Base-by-base conservation (phyloP, 805 yeast genomes). In the Metschnikowia santaceciliae region DNA sequence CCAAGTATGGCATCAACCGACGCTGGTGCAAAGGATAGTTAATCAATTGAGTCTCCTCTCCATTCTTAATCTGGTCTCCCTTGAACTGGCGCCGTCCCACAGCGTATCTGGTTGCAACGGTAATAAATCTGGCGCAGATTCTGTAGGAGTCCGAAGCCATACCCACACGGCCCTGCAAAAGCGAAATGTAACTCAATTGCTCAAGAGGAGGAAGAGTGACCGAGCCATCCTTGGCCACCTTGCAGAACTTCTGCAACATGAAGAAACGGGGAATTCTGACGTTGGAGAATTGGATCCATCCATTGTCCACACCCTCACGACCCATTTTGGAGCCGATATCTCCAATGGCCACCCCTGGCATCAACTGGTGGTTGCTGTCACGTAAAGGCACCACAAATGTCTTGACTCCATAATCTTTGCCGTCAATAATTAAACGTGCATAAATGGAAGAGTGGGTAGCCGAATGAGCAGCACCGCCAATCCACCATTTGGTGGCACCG, bases 401-500 rank as follows among this genome's bases (percentile, higher is more conserved):
- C 66, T 74, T 74, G 51, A 72, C 75, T 47, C 78, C 78, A 57
- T 73, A 72, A 58, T 74, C 78, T 55, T 70, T 61, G 48, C 77
- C 77, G 53, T 71, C 64, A 48, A 74, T 74, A 50, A 71, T 65
- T 51, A 74, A 71, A 53, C 78, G 66, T 45, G 77, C 78, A 54
- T 74, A 74, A 47, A 63, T 63, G 20, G 70, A 52, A 39, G 69
- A 60, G 57, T 74, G 78, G 19, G 78, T 74, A 30, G 78, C 69
- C 10, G 77, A 72, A 54, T 74, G 78, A 33, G 78, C 78, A 50
- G 78, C 78, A 51, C 78, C 78, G 37, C 78, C 78, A 52, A 74
- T 74, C 78, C 78, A 74, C 78, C 78, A 74, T 60, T 74, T 74
- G 54, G 78, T 74, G 42, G 78, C 78, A 53, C 78, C 77, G 53